Conservation (phyloP, 768 basidiomycete species). For the Naganishia friedmannii region DNA sequence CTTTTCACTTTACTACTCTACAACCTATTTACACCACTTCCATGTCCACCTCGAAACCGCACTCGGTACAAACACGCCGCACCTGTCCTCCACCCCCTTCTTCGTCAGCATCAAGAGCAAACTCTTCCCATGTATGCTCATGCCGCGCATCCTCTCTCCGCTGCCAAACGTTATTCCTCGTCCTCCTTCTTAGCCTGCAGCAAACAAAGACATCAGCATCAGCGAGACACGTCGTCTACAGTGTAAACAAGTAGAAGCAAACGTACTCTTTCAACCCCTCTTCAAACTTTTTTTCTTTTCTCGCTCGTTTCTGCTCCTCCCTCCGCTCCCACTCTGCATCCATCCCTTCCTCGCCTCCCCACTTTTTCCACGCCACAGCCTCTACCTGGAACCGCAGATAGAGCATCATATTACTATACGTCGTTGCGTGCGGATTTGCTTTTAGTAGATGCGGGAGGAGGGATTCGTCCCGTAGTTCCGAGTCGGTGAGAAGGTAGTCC, state of each 20-base stretch:
- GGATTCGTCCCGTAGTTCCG: constrained; percentile 88
- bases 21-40: constrained; percentile 26
- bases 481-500: constrained; percentile 91
- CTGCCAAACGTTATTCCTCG: constrained; percentile 87
- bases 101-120: constrained; percentile 50
- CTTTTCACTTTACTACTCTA: background rate
- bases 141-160: constrained; percentile 81
- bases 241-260: background rate
- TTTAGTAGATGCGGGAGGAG: constrained; percentile 87
- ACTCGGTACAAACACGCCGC: constrained; percentile 25
- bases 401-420: constrained; percentile 99
- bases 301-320: constrained; percentile 75
- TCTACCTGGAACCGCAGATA: constrained; percentile 75
- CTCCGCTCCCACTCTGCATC: constrained; percentile 82
- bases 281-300: constrained; percentile 93
- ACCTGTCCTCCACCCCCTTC: constrained; percentile 43
- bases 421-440: constrained; percentile 90
- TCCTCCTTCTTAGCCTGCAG: constrained; percentile 65
- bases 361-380: constrained; percentile 95
- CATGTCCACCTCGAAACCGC: constrained; percentile 29
- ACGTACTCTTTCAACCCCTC: constrained; percentile 70
- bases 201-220: background rate
- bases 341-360: constrained; percentile 87
- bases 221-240: background rate
- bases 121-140: constrained; percentile 67